Base-by-base conservation (phyloP, 371 early-diverging fungal species). In the Mucor piriformis region DNA sequence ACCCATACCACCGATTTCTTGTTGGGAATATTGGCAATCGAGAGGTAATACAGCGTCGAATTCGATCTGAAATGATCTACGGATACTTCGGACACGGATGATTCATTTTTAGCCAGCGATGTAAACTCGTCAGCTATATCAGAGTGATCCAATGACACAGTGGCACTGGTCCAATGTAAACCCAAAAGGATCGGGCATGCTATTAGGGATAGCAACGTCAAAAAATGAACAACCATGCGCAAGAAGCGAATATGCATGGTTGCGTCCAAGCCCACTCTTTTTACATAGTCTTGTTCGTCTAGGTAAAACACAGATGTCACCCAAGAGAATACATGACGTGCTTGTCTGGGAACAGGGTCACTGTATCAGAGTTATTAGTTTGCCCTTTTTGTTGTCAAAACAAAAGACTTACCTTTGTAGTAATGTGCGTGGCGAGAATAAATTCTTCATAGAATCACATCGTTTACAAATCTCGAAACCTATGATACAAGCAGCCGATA, bases 211-310 rank as follows among this genome's bases (percentile, higher is more conserved):
- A 74, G 76, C 34, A 84, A 66, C 12, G 72, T 44, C 18, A 84
- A 63, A 51, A 86, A 84, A 44, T 86, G 85, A 27, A 83, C 73
- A 27, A 82, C 76, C 85, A 86, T 86, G 35, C 76, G 77, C n/a
- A 88, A 66, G 67, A 83, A 87, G 5, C 85, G 83, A n/a, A 88
- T 59, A 62, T 84, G 83, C 83, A 88, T 84, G 20, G 83, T 81
- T 0, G 88, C 85, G 44, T 88, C 88, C 8, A 88, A 59, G 15
- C 88, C 88, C 2, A 83, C 81, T 55, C 79, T 63, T n/a, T 72
- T 54, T 7, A 84, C 55, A 27, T 76, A 66, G 21, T 79, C 79
- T 10, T 58, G 61, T 61, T 86, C 83, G 10, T 75, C 64, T 11
- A 81, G 55, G 15, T 71, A 54, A 24, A 71, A 49, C 0, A 68